These are phyloP conservation scores for Kwoniella pini DNA, from an alignment of 768 basidiomycete species.

Conservation along the genomic window DNA sequence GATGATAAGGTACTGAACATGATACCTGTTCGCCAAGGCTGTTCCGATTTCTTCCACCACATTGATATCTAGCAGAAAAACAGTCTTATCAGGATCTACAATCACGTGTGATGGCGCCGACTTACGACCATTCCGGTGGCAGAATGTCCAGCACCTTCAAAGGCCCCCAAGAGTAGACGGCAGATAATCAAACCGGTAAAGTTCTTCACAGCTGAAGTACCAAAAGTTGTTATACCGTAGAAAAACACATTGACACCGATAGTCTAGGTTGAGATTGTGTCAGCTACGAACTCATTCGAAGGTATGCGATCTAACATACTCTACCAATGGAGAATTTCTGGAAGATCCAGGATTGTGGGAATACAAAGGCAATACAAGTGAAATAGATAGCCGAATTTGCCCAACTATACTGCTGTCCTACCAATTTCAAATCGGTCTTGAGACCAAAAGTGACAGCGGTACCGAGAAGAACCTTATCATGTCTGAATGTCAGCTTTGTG, in stretches of 20 bases:
- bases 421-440: conserved; percentile 28
- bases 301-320: background rate
- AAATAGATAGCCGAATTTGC: conserved; percentile 21
- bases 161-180: conserved; percentile 38
- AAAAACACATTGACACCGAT: conserved; percentile 27
- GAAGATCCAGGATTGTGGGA: conserved; percentile 18
- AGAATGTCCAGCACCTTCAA: conserved; percentile 26
- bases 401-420: conserved; percentile 30
- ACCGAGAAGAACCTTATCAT: conserved; percentile 20
- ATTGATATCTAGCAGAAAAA: conserved; percentile 15
- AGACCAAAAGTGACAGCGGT: conserved; percentile 34
- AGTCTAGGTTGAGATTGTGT: background rate
- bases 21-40: conserved; percentile 33
- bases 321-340: conserved; percentile 4
- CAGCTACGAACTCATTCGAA: too few species aligned
- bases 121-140: conserved; percentile 10
- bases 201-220: conserved; percentile 24
- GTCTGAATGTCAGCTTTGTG: too few species aligned
- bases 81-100: too few species aligned
- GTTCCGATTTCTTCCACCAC: conserved; percentile 36
- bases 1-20: conserved; percentile 40
- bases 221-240: conserved; percentile 34
- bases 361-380: conserved; percentile 14
- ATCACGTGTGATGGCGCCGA: conserved; percentile 56
- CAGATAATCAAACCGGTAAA: conserved; percentile 26